Percentiles rank a stretch among this genome's conserved stretches.
Evolutionary conservation across 305 asterid genomes (phyloP).

Genomic region (Rubia peregrina): DNA sequence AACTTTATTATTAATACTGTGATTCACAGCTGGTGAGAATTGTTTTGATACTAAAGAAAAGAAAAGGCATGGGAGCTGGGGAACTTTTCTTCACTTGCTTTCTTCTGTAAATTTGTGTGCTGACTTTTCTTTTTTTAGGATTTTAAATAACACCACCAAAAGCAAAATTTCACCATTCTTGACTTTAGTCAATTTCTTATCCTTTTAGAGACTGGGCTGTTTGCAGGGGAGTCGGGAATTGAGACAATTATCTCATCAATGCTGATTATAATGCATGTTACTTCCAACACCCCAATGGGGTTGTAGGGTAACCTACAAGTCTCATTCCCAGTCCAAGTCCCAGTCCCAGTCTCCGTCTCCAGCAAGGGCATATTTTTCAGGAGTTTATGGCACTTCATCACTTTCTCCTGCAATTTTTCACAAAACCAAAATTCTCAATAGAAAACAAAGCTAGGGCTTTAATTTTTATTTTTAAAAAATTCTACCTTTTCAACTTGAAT

Average conservation of each 20-base stretch:
- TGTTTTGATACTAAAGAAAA: conserved; percentile 26
- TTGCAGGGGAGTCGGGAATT: conserved; percentile 34
- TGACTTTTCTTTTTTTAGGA: conserved; percentile 1
- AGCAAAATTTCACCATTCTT: conserved; percentile 23
- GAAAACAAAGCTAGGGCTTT: conserved; percentile 3
- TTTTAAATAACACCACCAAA: conserved; percentile 23
- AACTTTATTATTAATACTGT: not conserved
- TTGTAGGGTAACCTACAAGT: conserved; percentile 25
- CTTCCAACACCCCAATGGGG: conserved; percentile 60
- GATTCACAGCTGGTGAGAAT: conserved; percentile 30
- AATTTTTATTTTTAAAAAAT: not conserved
- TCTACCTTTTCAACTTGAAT: conserved; percentile 50
- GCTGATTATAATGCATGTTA: conserved; percentile 34
- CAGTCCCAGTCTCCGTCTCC: conserved; percentile 16
- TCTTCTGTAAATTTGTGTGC: conserved; percentile 11
- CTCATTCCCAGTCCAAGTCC: not conserved
- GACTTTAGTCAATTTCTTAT: conserved; percentile 40
- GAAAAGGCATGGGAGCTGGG: conserved; percentile 16
- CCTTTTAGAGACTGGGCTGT: conserved; percentile 40
- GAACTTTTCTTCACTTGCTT: not conserved
- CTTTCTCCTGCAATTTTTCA: conserved; percentile 43
- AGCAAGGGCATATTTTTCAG: conserved; percentile 41
- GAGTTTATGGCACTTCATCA: conserved; percentile 49
- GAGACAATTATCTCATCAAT: conserved; percentile 41
- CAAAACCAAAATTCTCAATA: not conserved